These are phyloP conservation scores for Xerocomellus dryophilus DNA, from an alignment of 768 basidiomycete genomes.

Conservation along the genomic window DNA sequence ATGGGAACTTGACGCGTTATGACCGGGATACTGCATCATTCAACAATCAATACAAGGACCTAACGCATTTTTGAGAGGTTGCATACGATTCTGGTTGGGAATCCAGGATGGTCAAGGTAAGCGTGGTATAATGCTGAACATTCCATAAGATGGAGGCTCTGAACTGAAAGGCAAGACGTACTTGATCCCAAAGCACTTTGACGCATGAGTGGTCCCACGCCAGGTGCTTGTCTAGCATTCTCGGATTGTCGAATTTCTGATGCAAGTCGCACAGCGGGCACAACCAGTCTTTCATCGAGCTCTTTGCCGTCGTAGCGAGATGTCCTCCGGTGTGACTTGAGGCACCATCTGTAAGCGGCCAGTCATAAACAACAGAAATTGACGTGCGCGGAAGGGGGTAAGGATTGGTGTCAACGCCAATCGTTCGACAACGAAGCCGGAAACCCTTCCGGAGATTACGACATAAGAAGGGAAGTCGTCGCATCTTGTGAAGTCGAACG, in stretches of 20 bases:
- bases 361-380: conserved; percentile 26
- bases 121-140: conserved; percentile 12
- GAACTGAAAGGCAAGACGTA: conserved; percentile 9
- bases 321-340: conserved; percentile 10
- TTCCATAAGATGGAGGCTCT: background rate
- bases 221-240: conserved; percentile 48
- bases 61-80: background rate
- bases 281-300: conserved; percentile 36
- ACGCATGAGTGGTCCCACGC: conserved; percentile 47
- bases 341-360: conserved; percentile 6
- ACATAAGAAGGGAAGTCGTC: conserved; percentile 53
- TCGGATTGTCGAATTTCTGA: conserved; percentile 38
- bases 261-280: conserved; percentile 58
- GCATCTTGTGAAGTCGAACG: conserved; percentile 37
- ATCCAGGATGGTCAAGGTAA: conserved; percentile 19
- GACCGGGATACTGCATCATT: conserved; percentile 1
- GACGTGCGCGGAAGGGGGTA: conserved; percentile 15
- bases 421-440: conserved; percentile 36
- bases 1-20: background rate
- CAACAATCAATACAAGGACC: background rate
- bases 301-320: conserved; percentile 12
- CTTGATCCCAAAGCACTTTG: conserved; percentile 36
- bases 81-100: conserved; percentile 12
- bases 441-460: conserved; percentile 54
- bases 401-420: conserved; percentile 35